These are phyloP conservation scores for Rhazya stricta DNA, from an alignment of 257 asterid species.

Conservation along the genomic window DNA sequence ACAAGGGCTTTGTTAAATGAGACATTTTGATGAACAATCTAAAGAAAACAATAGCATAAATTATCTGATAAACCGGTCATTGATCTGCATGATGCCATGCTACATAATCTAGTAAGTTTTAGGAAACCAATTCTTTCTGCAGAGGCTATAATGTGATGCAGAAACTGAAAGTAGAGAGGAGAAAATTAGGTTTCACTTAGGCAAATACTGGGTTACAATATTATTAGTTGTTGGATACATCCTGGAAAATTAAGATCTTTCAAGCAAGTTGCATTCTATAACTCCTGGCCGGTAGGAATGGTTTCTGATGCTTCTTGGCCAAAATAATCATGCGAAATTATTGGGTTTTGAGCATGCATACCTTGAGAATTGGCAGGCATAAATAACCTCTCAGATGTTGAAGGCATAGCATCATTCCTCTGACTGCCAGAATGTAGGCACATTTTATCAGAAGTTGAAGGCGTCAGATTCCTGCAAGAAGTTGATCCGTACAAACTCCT, in stretches of 20 bases:
- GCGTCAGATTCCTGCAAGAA: slow-evolving; percentile 10
- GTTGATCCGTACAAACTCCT: slow-evolving; percentile 12
- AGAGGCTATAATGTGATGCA: not conserved
- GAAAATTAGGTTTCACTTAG: not conserved
- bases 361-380: slow-evolving; percentile 30
- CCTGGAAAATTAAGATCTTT: not conserved
- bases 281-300: slow-evolving; percentile 10
- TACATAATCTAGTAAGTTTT: no score
- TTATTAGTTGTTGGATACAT: not conserved
- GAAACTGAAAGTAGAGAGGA: not conserved
- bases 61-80: no score
- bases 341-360: slow-evolving; percentile 11
- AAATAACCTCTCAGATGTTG: slow-evolving; percentile 21
- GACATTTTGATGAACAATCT: no score
- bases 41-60: no score
- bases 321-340: slow-evolving; percentile 12
- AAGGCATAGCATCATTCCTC: slow-evolving; percentile 11
- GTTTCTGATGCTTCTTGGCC: slow-evolving; percentile 10
- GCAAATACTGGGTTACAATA: not conserved
- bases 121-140: no score
- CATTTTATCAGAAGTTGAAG: slow-evolving; percentile 16
- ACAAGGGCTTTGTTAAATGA: no score
- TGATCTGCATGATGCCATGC: no score
- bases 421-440: slow-evolving; percentile 8
- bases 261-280: slow-evolving; percentile 1